A percentile compares a stretch with the other conserved stretches of the same genome.
These are phyloP conservation scores for Antitrichia curtipendula DNA, from an alignment of 225 moss, liverwort and hornwort genomes.

Conservation along the genomic window DNA sequence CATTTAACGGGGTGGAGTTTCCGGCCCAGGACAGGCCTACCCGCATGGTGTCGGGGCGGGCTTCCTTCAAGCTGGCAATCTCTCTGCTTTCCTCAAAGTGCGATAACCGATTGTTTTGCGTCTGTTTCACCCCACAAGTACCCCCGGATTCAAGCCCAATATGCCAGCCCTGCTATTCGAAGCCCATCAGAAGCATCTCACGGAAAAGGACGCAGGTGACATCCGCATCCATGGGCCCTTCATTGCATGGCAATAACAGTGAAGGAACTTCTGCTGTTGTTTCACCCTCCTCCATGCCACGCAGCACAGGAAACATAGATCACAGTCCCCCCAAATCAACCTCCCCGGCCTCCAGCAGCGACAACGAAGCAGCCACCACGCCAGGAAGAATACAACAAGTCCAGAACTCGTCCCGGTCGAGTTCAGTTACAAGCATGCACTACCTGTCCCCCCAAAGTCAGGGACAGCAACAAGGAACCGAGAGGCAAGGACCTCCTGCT, in stretches of 20 bases:
- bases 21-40: conserved; percentile 97
- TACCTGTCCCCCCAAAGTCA: conserved; percentile 51
- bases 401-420: conserved; percentile 74
- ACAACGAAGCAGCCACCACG: conserved; percentile 49
- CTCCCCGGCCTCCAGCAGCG: conserved; percentile 66
- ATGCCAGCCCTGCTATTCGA: conserved; percentile 89
- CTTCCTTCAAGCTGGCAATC: conserved; percentile 96
- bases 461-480: conserved; percentile 23
- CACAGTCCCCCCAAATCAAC: conserved; percentile 35
- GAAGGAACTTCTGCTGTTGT: conserved; percentile 37
- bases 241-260: conserved; percentile 39
- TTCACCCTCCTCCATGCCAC: conserved; percentile 27
- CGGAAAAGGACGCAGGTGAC: conserved; percentile 79
- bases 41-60: conserved; percentile 89
- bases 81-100: conserved; percentile 96
- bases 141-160: conserved; percentile 36
- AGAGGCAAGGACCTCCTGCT: conserved; percentile 28
- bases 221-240: conserved; percentile 33
- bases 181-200: conserved; percentile 97
- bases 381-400: conserved; percentile 34
- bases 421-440: conserved; percentile 93
- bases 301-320: conserved; percentile 24
- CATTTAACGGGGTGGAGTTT: conserved; percentile 97
- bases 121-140: conserved; percentile 85
- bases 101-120: conserved; percentile 88